These are phyloP conservation scores for Ceratocystis papillata DNA, from an alignment of 2,329 filamentous ascomycete species.

Conservation along the genomic window DNA sequence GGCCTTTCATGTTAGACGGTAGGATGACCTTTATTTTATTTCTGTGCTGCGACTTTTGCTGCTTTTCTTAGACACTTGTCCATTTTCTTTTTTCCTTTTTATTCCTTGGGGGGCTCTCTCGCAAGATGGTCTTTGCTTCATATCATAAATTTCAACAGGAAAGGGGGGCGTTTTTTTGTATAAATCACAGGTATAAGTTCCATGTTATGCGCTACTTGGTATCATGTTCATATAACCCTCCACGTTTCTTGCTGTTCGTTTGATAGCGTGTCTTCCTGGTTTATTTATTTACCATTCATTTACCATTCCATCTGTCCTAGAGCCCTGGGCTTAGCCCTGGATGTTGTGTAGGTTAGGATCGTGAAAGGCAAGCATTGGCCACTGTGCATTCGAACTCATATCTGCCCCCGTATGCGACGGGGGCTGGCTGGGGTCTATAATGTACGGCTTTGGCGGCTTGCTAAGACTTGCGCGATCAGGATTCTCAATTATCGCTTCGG, in stretches of 20 bases:
- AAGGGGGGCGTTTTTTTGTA: not conserved
- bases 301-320: not conserved
- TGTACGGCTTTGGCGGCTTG: not conserved
- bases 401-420: not conserved
- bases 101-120: not conserved
- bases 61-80: not conserved
- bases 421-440: not conserved
- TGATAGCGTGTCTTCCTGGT: too few species aligned
- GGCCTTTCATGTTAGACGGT: not conserved
- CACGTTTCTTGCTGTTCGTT: too few species aligned
- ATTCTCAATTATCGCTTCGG: conserved; percentile 16
- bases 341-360: not conserved
- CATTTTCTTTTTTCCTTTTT: not conserved
- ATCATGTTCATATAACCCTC: not conserved
- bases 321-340: not conserved
- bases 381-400: not conserved
- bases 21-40: not conserved
- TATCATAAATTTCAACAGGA: not conserved
- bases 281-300: too few species aligned
- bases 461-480: conserved; percentile 1
- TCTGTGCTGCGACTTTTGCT: not conserved
- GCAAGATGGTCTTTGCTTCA: not conserved
- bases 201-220: not conserved
- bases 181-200: not conserved
- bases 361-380: conserved; percentile 15